Evolutionary conservation across 2,329 filamentous ascomycete genomes (phyloP), one percentile per base, ranked within the genome.

Genomic region (Colletotrichum sp.): DNA sequence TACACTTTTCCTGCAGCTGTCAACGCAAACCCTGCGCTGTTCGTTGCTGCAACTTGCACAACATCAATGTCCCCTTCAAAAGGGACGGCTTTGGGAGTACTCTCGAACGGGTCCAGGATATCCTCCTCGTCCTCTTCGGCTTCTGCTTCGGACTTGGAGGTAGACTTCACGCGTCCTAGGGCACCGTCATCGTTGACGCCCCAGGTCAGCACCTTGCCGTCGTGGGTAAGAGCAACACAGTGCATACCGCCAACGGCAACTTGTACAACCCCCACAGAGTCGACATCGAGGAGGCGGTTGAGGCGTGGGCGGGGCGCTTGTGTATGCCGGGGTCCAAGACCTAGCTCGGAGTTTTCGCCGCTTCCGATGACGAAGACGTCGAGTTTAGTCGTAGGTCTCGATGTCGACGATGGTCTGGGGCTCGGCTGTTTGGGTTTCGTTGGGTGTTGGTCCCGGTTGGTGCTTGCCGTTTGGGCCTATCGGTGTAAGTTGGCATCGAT

Each of bases 121-220:
- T 84, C 84, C 66, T 88, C 87, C 15, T 84, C 85, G 74, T 88
- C 87, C 10, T 72, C 67, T 34, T 36, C 30, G 28, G n/a, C 58
- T 2, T 36, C 28, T 5, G 28, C 26, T 18, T 90, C 88, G 3
- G 91, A 36, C 38, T 32, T 28, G 16, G 75, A 48, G n/a, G 74
- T 8, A 13, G 74, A 21, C 12, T 78, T 93, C 77, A 90, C 87
- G 78, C 92, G 87, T 18, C 92, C 92, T 61, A 94, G 87, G 6
- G 92, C 92, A 72, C 90, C 90, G 77, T 92, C 90, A 78, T 93
- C 91, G 81, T 94, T 94, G 78, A 93, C 91, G 64, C 92, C 92
- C 92, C 92, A 93, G 26, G 91, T 92, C 64, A 92, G 83, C 77
- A 94, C 89, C 78, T 89, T 88, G 82, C 92, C 92, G 82, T 93